Percentiles rank a stretch among this genome's conserved stretches.
phyloP scores from a whole-genome alignment of 495 filamentous ascomycete genomes.

The Clohesyomyces aquaticus region DNA sequence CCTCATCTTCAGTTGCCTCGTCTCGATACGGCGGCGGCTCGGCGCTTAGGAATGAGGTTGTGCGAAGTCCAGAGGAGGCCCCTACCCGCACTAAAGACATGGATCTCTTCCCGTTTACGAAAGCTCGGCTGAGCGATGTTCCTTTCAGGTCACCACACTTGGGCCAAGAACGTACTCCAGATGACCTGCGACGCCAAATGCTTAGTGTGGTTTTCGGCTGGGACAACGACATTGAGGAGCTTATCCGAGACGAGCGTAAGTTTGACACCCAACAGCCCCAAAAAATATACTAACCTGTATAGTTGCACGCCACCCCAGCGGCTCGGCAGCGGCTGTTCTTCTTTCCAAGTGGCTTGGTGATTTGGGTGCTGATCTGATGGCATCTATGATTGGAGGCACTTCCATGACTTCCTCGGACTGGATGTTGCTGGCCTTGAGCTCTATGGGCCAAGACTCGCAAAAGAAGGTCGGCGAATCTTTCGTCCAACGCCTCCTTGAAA shows the following conservation, averaged over 20 bases:
- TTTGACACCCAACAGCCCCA: constrained; percentile 14
- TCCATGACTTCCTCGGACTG: constrained; percentile 89
- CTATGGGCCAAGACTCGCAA: constrained; percentile 78
- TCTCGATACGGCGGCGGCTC: constrained; percentile 67
- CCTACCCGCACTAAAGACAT: constrained; percentile 56
- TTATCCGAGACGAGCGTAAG: constrained; percentile 82
- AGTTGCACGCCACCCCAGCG: constrained; percentile 70
- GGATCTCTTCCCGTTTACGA: constrained; percentile 70
- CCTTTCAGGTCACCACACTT: constrained; percentile 70
- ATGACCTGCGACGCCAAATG: constrained; percentile 90
- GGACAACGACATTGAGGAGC: constrained; percentile 79
- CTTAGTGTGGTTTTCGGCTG: constrained; percentile 93
- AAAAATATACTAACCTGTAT: constrained; percentile 18
- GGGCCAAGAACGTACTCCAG: constrained; percentile 73
- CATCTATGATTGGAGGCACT: constrained; percentile 70
- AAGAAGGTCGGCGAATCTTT: constrained; percentile 91
- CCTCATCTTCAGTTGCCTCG: constrained; percentile 67
- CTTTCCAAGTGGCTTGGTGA: constrained; percentile 93
- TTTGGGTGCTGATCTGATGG: constrained; percentile 78
- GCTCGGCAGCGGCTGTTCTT: constrained; percentile 75
- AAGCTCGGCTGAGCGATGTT: constrained; percentile 76
- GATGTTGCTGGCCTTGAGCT: constrained; percentile 94
- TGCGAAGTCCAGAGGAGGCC: constrained; percentile 60
- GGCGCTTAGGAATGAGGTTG: constrained; percentile 79
- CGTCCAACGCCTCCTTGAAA: constrained; percentile 85